Evolutionary conservation across 805 yeast genomes (phyloP), one percentile per base, ranked within the genome.

Genomic region (Monosporozyma siamensis): DNA sequence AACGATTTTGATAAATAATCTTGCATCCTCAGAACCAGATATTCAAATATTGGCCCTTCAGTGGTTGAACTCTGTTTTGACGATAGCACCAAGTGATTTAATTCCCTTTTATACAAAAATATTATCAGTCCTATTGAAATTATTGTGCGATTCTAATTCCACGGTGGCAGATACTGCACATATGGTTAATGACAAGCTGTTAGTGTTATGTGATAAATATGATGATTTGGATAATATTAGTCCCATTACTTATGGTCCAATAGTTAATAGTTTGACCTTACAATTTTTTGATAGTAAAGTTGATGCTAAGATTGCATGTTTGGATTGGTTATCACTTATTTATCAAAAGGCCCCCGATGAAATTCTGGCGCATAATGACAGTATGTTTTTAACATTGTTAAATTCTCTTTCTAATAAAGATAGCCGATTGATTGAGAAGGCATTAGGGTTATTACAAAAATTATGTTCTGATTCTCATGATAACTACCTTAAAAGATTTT

Each of bases 291-390:
- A 77, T 48, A 86, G 82, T 41, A 80, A 84, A 51, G 95, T 87
- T 47, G 77, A 80, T 23, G 83, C 96, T 0, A 72, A 92, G 45
- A 71, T 87, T 26, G 86, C 94, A 0, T 80, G 92, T 20, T 66
- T 92, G 27, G 95, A 89, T 49, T 92, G 98, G 98, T 68, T 92
- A 25, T 77, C 79, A 12, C 77, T 86, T 72, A 69, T 92, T 32
- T 90, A 88, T 55, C 71, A 76, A 22, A 80, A 80, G 50, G 80
- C 81, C 17, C 82, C 83, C 2, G 63, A 67, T 31, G 71, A 75
- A 45, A 68, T 80, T 27, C 57, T 79, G 31, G 74, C 72, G 34
- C 74, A 72, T 43, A 67, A 71, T 44, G 82, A 77, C 41, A 75
- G 76, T 44, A 82, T 87, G 35, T 80, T 88, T 52, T 78, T 84